These are phyloP conservation scores for Xylaria longipes DNA, from an alignment of 495 filamentous ascomycete species.

Conservation along the genomic window DNA sequence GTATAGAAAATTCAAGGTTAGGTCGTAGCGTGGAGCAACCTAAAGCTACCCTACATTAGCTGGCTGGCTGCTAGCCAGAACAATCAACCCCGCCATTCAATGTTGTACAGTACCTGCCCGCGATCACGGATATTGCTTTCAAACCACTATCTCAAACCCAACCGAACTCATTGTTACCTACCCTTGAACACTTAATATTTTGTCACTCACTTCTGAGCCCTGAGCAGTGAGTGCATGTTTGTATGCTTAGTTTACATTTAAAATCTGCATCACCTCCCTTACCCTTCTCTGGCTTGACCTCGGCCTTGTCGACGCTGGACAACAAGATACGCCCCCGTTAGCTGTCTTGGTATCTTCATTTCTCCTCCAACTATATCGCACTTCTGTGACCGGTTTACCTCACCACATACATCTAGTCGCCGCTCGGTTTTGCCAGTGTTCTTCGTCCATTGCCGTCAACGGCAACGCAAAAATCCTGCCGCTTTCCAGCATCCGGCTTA, in stretches of 20 bases:
- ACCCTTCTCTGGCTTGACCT: background rate
- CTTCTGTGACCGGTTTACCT: background rate
- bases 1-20: background rate
- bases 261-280: background rate
- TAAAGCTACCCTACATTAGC: conserved; percentile 23
- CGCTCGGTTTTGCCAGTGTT: background rate
- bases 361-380: background rate
- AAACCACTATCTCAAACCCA: background rate
- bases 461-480: background rate
- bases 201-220: background rate
- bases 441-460: background rate
- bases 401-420: background rate
- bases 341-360: background rate
- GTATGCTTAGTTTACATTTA: background rate
- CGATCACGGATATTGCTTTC: conserved; percentile 9
- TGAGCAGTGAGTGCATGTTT: background rate
- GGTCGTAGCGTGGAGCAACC: conserved; percentile 17
- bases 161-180: background rate
- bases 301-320: background rate
- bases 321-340: background rate
- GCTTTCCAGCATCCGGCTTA: background rate
- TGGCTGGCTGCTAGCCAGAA: background rate
- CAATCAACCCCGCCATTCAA: conserved; percentile 21
- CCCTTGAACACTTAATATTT: background rate
- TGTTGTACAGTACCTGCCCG: background rate